phyloP scores from a whole-genome alignment of 2,329 filamentous ascomycete species.

The Cladosporium sp. region DNA sequence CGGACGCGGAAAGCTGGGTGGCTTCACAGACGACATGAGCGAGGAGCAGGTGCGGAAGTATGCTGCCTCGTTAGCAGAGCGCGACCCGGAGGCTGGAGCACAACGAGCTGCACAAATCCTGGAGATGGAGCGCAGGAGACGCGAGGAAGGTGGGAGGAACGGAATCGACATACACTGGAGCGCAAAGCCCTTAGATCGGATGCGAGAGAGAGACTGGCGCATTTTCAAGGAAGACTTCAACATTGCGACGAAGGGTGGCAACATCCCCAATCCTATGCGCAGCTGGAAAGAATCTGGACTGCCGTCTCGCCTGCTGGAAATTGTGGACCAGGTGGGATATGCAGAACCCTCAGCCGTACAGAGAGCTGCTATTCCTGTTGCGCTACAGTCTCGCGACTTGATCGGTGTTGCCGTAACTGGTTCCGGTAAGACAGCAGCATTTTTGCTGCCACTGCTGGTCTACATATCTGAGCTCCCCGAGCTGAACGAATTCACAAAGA shows the following conservation, averaged over 20 bases:
- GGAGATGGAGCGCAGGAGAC: slow-evolving; percentile 79
- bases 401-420: slow-evolving; percentile 97
- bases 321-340: slow-evolving; percentile 85
- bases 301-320: slow-evolving; percentile 74
- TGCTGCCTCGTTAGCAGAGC: slow-evolving; percentile 70
- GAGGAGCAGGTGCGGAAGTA: slow-evolving; percentile 57
- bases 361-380: slow-evolving; percentile 91
- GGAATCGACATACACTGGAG: slow-evolving; percentile 92
- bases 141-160: slow-evolving; percentile 70
- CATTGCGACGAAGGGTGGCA: slow-evolving; percentile 89
- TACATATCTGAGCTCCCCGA: slow-evolving; percentile 92
- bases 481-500: slow-evolving; percentile 81
- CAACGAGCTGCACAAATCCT: slow-evolving; percentile 77
- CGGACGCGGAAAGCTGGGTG: slow-evolving; percentile 67
- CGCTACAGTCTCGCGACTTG: slow-evolving; percentile 87
- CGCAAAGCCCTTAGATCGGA: slow-evolving; percentile 86
- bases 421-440: slow-evolving; percentile 97
- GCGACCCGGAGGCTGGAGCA: slow-evolving; percentile 74
- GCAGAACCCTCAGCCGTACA: slow-evolving; percentile 90
- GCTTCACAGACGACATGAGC: slow-evolving; percentile 62
- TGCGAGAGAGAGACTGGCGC: slow-evolving; percentile 97
- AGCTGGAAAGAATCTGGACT: slow-evolving; percentile 85
- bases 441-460: slow-evolving; percentile 85
- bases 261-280: slow-evolving; percentile 94
- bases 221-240: slow-evolving; percentile 99